phyloP scores from a whole-genome alignment of 2,329 filamentous ascomycete species.

The Diaporthe vaccinii region DNA sequence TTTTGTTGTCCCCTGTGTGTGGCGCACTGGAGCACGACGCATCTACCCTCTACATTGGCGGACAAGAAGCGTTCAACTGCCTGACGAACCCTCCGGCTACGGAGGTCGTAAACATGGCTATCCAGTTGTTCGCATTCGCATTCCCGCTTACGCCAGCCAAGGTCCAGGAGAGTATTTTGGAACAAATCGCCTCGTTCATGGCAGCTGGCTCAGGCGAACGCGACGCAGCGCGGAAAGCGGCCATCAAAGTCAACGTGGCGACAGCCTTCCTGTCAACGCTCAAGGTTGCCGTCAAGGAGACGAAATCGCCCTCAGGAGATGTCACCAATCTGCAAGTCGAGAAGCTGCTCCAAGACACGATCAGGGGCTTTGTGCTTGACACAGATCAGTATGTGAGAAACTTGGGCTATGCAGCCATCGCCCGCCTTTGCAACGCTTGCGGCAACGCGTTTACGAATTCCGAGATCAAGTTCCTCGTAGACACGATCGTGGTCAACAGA shows the following conservation, averaged over 20 bases:
- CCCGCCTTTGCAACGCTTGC: conserved; percentile 84
- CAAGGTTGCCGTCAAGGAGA: conserved; percentile 88
- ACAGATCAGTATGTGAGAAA: conserved; percentile 88
- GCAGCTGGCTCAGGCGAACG: conserved; percentile 83
- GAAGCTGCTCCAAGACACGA: conserved; percentile 83
- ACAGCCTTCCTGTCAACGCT: conserved; percentile 84
- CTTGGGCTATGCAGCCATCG: conserved; percentile 87
- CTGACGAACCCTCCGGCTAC: conserved; percentile 87
- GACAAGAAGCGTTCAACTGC: conserved; percentile 58
- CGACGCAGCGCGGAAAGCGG: conserved; percentile 89
- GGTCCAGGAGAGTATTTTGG: conserved; percentile 94
- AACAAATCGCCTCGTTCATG: conserved; percentile 93
- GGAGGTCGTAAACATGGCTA: conserved; percentile 94
- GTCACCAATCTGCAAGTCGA: conserved; percentile 82
- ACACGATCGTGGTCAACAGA: conserved; percentile 93
- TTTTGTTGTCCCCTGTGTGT: conserved; percentile 79
- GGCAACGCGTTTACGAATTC: conserved; percentile 90
- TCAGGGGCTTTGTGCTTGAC: conserved; percentile 81
- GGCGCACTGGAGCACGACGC: conserved; percentile 92
- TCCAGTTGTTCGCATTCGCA: conserved; percentile 91
- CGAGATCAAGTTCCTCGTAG: conserved; percentile 88
- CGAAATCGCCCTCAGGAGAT: conserved; percentile 78
- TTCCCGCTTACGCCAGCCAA: conserved; percentile 90
- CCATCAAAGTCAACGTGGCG: conserved; percentile 91
- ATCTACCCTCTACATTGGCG: conserved; percentile 79